These are phyloP conservation scores for Pyronema omphalodes DNA, from an alignment of 495 filamentous ascomycete genomes.

Conservation along the genomic window DNA sequence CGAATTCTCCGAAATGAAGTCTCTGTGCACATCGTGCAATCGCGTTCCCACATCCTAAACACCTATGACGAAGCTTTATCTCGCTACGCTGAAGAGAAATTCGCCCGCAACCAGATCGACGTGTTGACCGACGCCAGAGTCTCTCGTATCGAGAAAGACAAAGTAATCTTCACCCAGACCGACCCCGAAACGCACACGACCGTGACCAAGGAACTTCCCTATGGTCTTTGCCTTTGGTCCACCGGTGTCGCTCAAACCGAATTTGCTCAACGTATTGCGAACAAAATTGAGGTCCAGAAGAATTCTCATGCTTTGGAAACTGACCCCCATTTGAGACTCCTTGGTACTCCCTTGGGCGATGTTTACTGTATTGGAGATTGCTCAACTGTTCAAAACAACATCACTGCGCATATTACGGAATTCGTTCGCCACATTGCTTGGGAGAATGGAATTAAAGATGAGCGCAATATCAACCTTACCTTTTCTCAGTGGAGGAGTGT, in stretches of 20 bases:
- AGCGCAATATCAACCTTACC: constrained; percentile 59
- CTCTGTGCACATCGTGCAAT: constrained; percentile 92
- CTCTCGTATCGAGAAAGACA: constrained; percentile 64
- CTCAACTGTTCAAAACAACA: constrained; percentile 87
- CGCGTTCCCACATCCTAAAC: constrained; percentile 83
- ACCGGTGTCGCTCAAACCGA: constrained; percentile 84
- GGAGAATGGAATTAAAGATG: constrained; percentile 67
- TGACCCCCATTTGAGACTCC: constrained; percentile 80
- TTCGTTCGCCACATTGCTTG: constrained; percentile 83
- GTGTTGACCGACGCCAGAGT: constrained; percentile 84
- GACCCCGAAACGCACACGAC: constrained; percentile 45
- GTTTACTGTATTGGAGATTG: constrained; percentile 98
- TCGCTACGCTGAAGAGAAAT: constrained; percentile 75
- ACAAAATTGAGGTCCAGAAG: constrained; percentile 51
- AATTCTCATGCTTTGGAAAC: constrained; percentile 91
- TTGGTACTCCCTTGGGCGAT: constrained; percentile 80
- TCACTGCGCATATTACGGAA: constrained; percentile 65
- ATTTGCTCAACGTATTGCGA: constrained; percentile 54
- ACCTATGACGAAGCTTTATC: constrained; percentile 95
- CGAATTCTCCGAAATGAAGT: constrained; percentile 86
- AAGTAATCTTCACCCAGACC: constrained; percentile 68
- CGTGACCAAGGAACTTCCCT: constrained; percentile 79
- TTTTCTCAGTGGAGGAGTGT: constrained; percentile 79
- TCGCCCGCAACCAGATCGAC: constrained; percentile 75
- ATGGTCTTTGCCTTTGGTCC: constrained; percentile 95